phyloP scores from a whole-genome alignment of 306 rosid species.

The Prunus mongolica region DNA sequence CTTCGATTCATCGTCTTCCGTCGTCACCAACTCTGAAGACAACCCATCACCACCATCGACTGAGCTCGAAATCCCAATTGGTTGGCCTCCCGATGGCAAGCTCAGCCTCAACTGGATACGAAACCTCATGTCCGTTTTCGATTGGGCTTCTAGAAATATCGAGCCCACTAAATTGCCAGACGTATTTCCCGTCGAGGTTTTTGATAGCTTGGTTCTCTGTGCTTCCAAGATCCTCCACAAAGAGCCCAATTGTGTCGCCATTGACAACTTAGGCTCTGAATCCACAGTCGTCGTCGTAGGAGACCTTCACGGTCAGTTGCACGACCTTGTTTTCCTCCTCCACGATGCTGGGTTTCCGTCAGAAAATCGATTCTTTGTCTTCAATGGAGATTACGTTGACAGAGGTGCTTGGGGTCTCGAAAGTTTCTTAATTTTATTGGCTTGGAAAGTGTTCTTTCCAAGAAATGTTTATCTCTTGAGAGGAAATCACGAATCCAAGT shows the following conservation, averaged over 20 bases:
- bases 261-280: constrained; percentile 37
- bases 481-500: constrained; percentile 87
- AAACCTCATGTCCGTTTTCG: constrained; percentile 52
- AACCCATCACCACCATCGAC: constrained; percentile 25
- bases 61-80: constrained; percentile 37
- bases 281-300: constrained; percentile 53
- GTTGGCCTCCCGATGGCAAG: constrained; percentile 59
- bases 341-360: constrained; percentile 66
- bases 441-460: constrained; percentile 79
- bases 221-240: constrained; percentile 83
- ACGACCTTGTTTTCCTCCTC: constrained; percentile 65
- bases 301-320: constrained; percentile 79
- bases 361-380: constrained; percentile 52
- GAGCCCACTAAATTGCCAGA: constrained; percentile 54
- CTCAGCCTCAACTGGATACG: constrained; percentile 55
- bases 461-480: constrained; percentile 59
- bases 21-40: not conserved
- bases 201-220: constrained; percentile 57
- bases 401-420: constrained; percentile 97
- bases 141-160: constrained; percentile 63
- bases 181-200: constrained; percentile 56
- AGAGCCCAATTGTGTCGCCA: constrained; percentile 64
- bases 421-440: constrained; percentile 62
- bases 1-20: not conserved
- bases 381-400: constrained; percentile 88